These are phyloP conservation scores for Massarina eburnea DNA, from an alignment of 2,329 filamentous ascomycete genomes.

Conservation along the genomic window DNA sequence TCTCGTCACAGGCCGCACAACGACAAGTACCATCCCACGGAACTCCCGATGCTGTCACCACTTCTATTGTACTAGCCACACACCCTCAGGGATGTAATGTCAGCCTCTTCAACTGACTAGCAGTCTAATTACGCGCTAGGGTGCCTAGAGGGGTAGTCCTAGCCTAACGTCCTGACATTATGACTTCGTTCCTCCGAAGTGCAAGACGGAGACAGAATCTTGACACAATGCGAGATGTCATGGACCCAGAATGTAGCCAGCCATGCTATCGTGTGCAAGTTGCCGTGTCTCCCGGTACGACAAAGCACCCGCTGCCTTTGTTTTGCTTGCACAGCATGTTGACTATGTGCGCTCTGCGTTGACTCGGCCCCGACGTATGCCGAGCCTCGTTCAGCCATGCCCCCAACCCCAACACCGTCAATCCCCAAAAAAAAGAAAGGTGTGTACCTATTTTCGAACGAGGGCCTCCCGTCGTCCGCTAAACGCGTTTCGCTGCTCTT, in stretches of 20 bases:
- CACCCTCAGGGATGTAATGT: conserved; percentile 14
- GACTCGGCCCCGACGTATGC: no score
- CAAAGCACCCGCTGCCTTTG: no score
- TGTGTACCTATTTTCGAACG: no score
- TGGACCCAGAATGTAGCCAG: neutral
- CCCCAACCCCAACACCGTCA: neutral
- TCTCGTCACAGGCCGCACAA: conserved; percentile 21
- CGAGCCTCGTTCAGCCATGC: no score
- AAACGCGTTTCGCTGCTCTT: conserved; percentile 5
- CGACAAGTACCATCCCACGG: conserved; percentile 13
- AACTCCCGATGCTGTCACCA: conserved; percentile 15
- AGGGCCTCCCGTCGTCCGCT: neutral
- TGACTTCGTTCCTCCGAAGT: neutral
- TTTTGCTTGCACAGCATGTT: no score
- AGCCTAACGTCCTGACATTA: neutral
- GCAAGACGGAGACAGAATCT: neutral
- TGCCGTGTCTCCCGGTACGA: no score
- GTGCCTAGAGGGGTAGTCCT: neutral
- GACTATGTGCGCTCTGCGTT: no score
- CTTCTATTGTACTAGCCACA: neutral
- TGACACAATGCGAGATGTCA: neutral
- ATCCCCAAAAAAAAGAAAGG: neutral
- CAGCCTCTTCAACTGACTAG: conserved; percentile 13
- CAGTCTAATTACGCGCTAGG: conserved; percentile 8
- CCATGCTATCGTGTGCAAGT: neutral